These are phyloP conservation scores for Tetrahymena thermophila DNA, from an alignment of 73 alveolate species.

Conservation along the genomic window DNA sequence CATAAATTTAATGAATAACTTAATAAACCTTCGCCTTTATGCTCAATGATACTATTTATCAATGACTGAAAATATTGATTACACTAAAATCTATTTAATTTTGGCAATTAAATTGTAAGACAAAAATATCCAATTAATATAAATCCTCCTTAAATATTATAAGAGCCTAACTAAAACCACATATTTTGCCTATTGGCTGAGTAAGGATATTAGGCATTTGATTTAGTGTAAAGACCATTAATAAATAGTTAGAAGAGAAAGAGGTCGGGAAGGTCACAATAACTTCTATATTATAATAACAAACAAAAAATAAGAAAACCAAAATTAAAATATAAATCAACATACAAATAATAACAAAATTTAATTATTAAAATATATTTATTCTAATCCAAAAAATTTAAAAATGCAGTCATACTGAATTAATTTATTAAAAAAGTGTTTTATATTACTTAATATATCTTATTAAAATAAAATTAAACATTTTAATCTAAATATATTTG, in stretches of 20 bases:
- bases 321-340: not conserved
- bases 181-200: not conserved
- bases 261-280: not conserved
- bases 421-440: not conserved
- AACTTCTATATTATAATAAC: not conserved
- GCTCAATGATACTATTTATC: no score
- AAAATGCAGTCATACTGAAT: not conserved
- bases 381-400: not conserved
- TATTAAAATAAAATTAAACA: no score
- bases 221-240: no score
- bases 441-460: not conserved
- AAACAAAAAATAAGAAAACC: not conserved
- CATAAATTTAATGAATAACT: not conserved
- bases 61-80: no score
- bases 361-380: no score
- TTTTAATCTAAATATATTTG: not conserved
- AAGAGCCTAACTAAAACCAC: not conserved
- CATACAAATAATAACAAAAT: not conserved
- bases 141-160: not conserved
- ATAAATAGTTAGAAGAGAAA: not conserved
- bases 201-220: no score
- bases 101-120: not conserved
- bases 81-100: not conserved
- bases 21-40: no score
- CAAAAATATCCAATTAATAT: not conserved